A percentile compares a stretch with the other conserved stretches of the same genome.
phyloP scores from a whole-genome alignment of 106 monocot species.

The Dendrobium catenatum region DNA sequence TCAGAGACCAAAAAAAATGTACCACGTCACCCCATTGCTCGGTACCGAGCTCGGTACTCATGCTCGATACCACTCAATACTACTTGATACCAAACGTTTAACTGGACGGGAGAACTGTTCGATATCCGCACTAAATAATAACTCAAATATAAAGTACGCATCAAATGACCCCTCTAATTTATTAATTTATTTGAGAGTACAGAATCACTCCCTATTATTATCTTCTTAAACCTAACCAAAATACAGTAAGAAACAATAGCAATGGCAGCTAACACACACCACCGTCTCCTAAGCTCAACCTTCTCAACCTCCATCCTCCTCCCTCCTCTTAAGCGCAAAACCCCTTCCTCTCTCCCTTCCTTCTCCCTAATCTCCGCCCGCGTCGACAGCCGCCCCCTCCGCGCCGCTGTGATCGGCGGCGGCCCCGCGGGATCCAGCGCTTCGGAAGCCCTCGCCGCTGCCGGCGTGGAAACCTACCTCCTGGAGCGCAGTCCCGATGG shows the following conservation, averaged over 20 bases:
- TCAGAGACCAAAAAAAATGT: no score
- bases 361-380: conserved; percentile 1
- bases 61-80: no score
- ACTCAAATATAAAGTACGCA: no score
- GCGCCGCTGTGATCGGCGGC: conserved; percentile 78
- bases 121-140: no score
- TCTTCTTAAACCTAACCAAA: no score
- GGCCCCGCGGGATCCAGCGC: conserved; percentile 80
- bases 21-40: no score
- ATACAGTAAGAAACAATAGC: background rate
- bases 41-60: no score
- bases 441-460: conserved; percentile 58
- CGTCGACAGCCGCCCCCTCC: conserved; percentile 29
- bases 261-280: background rate
- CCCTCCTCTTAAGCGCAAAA: background rate
- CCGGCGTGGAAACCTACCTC: conserved; percentile 52
- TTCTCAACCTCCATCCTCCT: background rate
- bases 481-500: conserved; percentile 73
- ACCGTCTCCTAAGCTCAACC: background rate
- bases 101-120: no score
- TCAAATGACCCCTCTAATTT: no score
- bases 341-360: background rate
- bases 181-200: no score
- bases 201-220: no score
- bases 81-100: no score